These are phyloP conservation scores for Chrysopogon serrulatus DNA, from an alignment of 176 grass and related monocot species.

Conservation along the genomic window DNA sequence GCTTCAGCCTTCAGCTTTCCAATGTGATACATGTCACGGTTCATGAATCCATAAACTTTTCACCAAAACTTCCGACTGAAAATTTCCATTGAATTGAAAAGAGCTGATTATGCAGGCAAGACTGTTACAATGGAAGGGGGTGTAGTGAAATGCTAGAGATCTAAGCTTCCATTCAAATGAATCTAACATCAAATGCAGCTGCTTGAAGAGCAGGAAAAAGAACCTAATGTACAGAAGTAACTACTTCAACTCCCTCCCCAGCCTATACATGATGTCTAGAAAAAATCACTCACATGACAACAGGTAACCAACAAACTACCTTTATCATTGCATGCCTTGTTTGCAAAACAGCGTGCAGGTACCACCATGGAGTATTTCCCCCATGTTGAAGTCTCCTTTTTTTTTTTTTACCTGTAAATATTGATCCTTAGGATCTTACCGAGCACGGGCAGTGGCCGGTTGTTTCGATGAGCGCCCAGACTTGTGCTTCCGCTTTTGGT, in stretches of 20 bases:
- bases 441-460: constrained; percentile 55
- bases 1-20: not conserved
- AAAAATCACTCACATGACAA: constrained; percentile 58
- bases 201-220: constrained; percentile 45
- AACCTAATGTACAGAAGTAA: constrained; percentile 72
- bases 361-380: constrained; percentile 5
- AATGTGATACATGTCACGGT: not conserved
- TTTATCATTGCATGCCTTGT: constrained; percentile 21
- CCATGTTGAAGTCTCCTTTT: not conserved
- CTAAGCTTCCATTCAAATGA: constrained; percentile 34
- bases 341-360: constrained; percentile 18
- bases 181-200: constrained; percentile 38
- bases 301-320: constrained; percentile 40
- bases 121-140: constrained; percentile 33
- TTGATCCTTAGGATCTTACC: constrained; percentile 30
- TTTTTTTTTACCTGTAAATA: constrained; percentile 26
- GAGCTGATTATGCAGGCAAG: constrained; percentile 23
- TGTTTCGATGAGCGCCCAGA: constrained; percentile 60
- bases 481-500: constrained; percentile 65
- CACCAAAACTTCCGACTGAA: not conserved
- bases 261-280: constrained; percentile 37
- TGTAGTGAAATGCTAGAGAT: constrained; percentile 32
- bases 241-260: constrained; percentile 47
- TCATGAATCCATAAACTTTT: not conserved
- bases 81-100: constrained; percentile 17